phyloP scores from a whole-genome alignment of 1,139 yeast species.

The Sugiyamaella paludigena region DNA sequence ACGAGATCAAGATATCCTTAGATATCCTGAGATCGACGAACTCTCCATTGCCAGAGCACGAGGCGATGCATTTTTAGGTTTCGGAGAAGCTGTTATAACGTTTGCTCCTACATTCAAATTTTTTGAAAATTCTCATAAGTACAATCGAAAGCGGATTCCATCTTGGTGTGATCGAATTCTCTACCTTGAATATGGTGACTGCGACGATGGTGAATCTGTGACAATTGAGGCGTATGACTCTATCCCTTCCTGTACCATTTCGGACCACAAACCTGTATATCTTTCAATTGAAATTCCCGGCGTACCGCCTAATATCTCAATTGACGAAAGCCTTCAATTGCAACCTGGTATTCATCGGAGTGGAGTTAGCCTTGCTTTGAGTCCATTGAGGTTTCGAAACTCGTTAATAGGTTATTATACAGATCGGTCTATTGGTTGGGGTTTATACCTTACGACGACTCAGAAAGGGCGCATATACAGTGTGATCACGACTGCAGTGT shows the following conservation, averaged over 20 bases:
- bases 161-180: slow-evolving; percentile 90
- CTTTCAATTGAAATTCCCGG: slow-evolving; percentile 33
- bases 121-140: slow-evolving; percentile 44
- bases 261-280: slow-evolving; percentile 50
- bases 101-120: slow-evolving; percentile 82
- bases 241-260: slow-evolving; percentile 43
- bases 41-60: slow-evolving; percentile 46
- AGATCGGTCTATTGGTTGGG: slow-evolving; percentile 29
- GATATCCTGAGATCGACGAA: slow-evolving; percentile 51
- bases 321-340: not conserved
- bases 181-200: slow-evolving; percentile 46
- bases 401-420: slow-evolving; percentile 20
- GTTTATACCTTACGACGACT: slow-evolving; percentile 22
- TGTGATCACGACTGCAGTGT: slow-evolving; percentile 6
- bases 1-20: not conserved
- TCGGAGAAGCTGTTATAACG: slow-evolving; percentile 57
- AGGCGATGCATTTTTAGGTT: slow-evolving; percentile 56
- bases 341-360: not conserved
- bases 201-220: slow-evolving; percentile 23
- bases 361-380: slow-evolving; percentile 5
- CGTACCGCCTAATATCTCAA: slow-evolving; percentile 15
- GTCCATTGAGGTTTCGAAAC: slow-evolving; percentile 6
- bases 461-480: slow-evolving; percentile 21
- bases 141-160: slow-evolving; percentile 61
- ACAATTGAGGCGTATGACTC: slow-evolving; percentile 42